Evolutionary conservation across 116 monocot species (phyloP), one percentile per base, ranked within the genome.

Genomic region (Cymodocea nodosa): DNA sequence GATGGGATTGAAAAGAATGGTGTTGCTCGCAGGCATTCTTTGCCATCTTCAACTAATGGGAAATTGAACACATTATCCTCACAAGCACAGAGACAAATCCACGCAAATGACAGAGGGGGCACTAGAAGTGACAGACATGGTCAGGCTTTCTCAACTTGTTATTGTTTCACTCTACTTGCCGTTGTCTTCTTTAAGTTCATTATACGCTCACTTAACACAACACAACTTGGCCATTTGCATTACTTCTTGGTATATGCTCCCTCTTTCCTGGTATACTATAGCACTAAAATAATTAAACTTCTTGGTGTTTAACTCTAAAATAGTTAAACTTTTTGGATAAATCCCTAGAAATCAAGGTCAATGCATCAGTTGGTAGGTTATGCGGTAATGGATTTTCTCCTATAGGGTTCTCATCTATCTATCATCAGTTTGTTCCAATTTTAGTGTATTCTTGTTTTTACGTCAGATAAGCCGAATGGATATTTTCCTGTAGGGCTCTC

Each of bases 11-110:
- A 87, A 20, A 81, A 76, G 67, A 83, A 74, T 77, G 76, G 70
- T 1, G 35, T 69, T 24, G 71, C 84, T 15, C 79, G 91, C 12
- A 75, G 97, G 4, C 87, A 91, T 75, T 97, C 97, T 59, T 73
- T 97, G 53, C 97, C 95, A 55, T 77, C 83, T 25, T 72, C 86
- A 34, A 71, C 63, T 17, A 85, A 83, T 72, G 80, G 85, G 37
- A 91, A 97, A 66, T 50, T 78, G 60, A 77, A 44, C 54, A 82
- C 85, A 13, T 52, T 75, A 13, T 86, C 89, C 40, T 77, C 85
- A 61, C 72, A 79, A 24, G 72, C 74, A 48, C 87, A 79, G 16
- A 82, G 66, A 76, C 30, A 71, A 65, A 39, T 77, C 14, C 83
- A 69, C 71, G 57, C 68, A 61, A 67, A 64, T 57, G 68, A 78